Conservation (phyloP, 108 stramenopile genomes). For the Chaetoceros muelleri region DNA sequence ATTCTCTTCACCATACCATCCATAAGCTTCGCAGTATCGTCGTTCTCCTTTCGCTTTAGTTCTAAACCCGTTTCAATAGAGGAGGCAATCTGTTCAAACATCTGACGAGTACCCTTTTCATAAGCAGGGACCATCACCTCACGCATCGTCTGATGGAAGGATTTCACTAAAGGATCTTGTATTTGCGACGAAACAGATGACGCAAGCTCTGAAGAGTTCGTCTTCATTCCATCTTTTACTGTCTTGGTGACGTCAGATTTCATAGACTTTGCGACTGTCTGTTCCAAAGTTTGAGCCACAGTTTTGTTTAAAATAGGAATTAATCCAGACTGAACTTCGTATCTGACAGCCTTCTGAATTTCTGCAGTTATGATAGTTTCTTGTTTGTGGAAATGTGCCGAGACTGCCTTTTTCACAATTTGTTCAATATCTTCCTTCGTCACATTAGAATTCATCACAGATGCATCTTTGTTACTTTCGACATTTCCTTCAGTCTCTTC, state of each 20-base stretch:
- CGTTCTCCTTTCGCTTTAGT: slow-evolving; percentile 9
- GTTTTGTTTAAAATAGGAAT: slow-evolving; percentile 31
- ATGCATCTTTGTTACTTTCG: background rate
- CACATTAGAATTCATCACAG: background rate
- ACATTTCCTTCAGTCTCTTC: background rate
- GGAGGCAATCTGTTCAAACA: slow-evolving; percentile 43
- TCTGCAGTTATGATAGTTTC: slow-evolving; percentile 19
- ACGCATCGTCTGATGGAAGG: slow-evolving; percentile 37
- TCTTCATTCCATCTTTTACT: slow-evolving; percentile 30
- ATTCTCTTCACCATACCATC: slow-evolving; percentile 6
- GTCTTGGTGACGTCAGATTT: slow-evolving; percentile 36
- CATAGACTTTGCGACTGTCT: slow-evolving; percentile 26
- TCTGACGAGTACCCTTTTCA: slow-evolving; percentile 54
- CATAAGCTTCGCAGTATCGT: slow-evolving; percentile 6
- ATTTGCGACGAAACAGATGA: slow-evolving; percentile 23
- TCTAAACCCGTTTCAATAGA: slow-evolving; percentile 27
- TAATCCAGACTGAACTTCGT: slow-evolving; percentile 30
- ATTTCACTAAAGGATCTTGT: slow-evolving; percentile 32
- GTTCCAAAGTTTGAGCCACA: slow-evolving; percentile 24
- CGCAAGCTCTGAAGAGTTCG: slow-evolving; percentile 30
- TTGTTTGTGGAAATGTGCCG: slow-evolving; percentile 20
- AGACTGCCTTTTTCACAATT: background rate
- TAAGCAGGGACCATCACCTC: slow-evolving; percentile 67
- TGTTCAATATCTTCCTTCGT: background rate
- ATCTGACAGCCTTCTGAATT: slow-evolving; percentile 22